phyloP scores from a whole-genome alignment of 2,329 filamentous ascomycete genomes.

The Fusarium hainanense region DNA sequence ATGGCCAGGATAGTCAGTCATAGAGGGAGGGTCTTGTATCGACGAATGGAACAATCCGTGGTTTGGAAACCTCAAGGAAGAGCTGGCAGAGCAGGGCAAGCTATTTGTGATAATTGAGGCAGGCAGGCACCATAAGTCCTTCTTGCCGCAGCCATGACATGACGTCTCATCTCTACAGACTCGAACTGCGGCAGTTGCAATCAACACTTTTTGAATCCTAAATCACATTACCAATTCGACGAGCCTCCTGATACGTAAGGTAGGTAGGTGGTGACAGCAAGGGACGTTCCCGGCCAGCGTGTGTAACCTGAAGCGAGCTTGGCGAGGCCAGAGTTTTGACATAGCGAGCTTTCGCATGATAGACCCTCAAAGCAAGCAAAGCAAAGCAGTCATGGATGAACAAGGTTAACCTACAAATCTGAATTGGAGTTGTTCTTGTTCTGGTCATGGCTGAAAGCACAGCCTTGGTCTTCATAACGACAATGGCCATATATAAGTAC shows the following conservation, averaged over 20 bases:
- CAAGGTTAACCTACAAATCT: slow-evolving; percentile 60
- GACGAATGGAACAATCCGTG: not conserved
- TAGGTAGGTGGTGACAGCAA: not conserved
- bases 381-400: not conserved
- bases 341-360: slow-evolving; percentile 20
- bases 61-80: not conserved
- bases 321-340: slow-evolving; percentile 12
- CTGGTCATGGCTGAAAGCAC: slow-evolving; percentile 88
- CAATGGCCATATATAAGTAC: slow-evolving; percentile 94
- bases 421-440: slow-evolving; percentile 63
- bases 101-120: not conserved
- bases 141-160: slow-evolving; percentile 11
- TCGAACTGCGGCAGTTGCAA: not conserved
- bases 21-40: not conserved
- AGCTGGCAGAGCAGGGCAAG: not conserved
- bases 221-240: slow-evolving; percentile 1
- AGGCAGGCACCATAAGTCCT: slow-evolving; percentile 17
- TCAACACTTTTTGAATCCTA: not conserved
- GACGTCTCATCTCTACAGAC: not conserved
- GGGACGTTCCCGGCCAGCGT: slow-evolving; percentile 6
- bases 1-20: not conserved
- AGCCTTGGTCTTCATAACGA: slow-evolving; percentile 90
- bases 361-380: not conserved
- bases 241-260: not conserved
- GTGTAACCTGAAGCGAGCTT: slow-evolving; percentile 24